These are phyloP conservation scores for Musa acuminata DNA, from an alignment of 176 grass and related monocot genomes.

Conservation along the genomic window DNA sequence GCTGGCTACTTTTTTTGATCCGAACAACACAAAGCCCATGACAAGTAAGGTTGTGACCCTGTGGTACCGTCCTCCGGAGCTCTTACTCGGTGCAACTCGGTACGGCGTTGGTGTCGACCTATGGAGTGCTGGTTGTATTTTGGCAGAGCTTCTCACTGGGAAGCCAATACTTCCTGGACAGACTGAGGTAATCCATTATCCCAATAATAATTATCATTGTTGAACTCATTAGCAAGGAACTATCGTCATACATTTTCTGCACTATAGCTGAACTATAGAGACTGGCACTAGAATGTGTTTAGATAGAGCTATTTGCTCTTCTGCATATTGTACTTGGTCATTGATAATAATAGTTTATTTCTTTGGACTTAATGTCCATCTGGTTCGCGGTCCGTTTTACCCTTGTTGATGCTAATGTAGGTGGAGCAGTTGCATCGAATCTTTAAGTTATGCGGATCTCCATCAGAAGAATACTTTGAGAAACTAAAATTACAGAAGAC, in stretches of 20 bases:
- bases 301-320: not conserved
- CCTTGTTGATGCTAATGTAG: conserved; percentile 27
- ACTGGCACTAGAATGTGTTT: not conserved
- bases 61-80: conserved; percentile 96
- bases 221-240: not conserved
- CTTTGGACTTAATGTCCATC: not conserved
- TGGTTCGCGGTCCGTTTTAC: not conserved
- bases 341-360: not conserved
- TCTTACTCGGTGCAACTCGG: conserved; percentile 70
- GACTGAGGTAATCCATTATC: conserved; percentile 60
- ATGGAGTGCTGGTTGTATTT: conserved; percentile 93
- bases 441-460: conserved; percentile 90
- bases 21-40: conserved; percentile 42
- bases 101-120: conserved; percentile 82
- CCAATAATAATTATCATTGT: not conserved
- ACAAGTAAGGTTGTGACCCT: conserved; percentile 88
- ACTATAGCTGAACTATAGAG: too few relatives aligned
- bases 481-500: conserved; percentile 50
- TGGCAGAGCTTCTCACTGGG: conserved; percentile 70
- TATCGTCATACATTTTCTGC: too few relatives aligned
- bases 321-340: not conserved
- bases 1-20: conserved; percentile 59
- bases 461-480: conserved; percentile 67
- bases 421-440: conserved; percentile 96
- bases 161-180: conserved; percentile 64